Conservation (phyloP, 2,329 filamentous ascomycete species). For the Talaromyces sp. region DNA sequence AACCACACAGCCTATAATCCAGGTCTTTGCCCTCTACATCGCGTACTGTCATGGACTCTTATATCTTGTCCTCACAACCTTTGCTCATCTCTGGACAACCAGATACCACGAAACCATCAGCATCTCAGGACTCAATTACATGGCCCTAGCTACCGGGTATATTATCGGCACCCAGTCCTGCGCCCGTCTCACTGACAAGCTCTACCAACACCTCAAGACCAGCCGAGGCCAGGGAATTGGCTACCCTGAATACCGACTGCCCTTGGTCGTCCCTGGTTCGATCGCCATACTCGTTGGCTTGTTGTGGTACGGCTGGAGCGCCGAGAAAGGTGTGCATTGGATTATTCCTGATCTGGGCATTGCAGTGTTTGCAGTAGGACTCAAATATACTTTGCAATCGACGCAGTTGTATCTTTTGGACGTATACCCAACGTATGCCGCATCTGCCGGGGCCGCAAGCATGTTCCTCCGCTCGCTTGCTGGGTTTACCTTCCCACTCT, state of each 20-base stretch:
- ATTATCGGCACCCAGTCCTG: background rate
- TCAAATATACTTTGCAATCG: background rate
- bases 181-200: too few relatives aligned
- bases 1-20: background rate
- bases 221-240: too few relatives aligned
- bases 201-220: too few relatives aligned
- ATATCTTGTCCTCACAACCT: background rate
- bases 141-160: background rate
- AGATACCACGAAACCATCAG: background rate
- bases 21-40: background rate
- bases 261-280: too few relatives aligned
- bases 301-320: background rate
- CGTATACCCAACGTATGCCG: background rate
- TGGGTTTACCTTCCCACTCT: background rate
- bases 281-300: background rate
- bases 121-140: background rate
- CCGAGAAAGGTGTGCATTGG: background rate
- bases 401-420: background rate
- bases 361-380: background rate
- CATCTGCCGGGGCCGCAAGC: background rate
- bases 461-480: background rate
- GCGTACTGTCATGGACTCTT: background rate
- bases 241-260: too few relatives aligned
- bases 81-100: background rate
- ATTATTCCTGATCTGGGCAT: background rate